Conservation (phyloP, 2,329 filamentous ascomycete genomes). For the Microdochium bolleyi region DNA sequence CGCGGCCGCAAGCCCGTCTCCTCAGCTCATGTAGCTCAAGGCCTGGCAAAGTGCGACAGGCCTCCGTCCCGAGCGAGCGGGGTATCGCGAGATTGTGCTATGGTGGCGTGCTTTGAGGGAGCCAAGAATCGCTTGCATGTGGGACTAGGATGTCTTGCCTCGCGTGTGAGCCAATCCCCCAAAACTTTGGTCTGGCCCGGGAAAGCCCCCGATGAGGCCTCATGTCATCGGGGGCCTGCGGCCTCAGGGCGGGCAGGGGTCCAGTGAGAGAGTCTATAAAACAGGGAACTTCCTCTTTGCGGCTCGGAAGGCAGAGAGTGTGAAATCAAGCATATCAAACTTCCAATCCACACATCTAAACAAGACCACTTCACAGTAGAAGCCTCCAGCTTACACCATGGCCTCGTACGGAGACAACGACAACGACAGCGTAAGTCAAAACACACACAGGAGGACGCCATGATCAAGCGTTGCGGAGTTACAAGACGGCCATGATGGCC, state of each 20-base stretch:
- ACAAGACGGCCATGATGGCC: too few species aligned
- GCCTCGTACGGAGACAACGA: constrained; percentile 39
- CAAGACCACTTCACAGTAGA: background rate
- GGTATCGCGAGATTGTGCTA: background rate
- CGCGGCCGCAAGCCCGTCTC: background rate
- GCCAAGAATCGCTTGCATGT: background rate
- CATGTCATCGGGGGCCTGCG: background rate
- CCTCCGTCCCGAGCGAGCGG: background rate
- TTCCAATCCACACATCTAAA: background rate
- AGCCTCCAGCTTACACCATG: constrained; percentile 12
- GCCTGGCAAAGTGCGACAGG: background rate
- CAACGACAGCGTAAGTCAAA: constrained; percentile 26
- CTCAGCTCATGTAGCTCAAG: background rate
- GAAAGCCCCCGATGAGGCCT: background rate
- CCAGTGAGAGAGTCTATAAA: background rate
- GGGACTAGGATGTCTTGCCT: background rate
- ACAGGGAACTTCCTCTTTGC: background rate
- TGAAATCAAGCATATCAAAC: too few species aligned
- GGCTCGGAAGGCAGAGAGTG: too few species aligned
- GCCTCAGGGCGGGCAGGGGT: background rate
- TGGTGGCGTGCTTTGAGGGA: background rate
- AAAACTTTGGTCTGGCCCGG: background rate
- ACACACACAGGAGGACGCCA: background rate
- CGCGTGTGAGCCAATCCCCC: background rate
- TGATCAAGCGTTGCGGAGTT: too few species aligned